phyloP scores from a whole-genome alignment of 495 filamentous ascomycete species.

The Xylaria curta region DNA sequence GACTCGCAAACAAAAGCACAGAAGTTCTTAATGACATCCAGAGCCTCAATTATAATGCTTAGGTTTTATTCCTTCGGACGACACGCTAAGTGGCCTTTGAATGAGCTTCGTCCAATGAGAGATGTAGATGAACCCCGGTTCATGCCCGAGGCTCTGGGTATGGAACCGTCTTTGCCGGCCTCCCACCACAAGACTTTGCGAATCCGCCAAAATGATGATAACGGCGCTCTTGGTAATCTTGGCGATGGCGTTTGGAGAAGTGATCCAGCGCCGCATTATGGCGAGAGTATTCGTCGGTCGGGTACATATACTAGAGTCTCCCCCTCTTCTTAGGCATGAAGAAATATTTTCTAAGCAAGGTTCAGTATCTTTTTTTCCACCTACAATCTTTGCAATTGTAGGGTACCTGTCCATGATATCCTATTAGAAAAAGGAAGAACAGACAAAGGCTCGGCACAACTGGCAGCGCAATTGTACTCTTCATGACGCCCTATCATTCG shows the following conservation, averaged over 20 bases:
- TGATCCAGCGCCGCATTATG: neutral
- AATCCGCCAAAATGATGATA: conserved; percentile 17
- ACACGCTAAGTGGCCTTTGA: conserved; percentile 8
- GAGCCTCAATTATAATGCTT: conserved; percentile 5
- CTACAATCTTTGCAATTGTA: neutral
- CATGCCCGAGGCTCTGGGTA: conserved; percentile 19
- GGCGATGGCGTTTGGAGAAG: conserved; percentile 11
- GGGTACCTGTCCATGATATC: neutral
- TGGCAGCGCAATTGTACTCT: conserved; percentile 7
- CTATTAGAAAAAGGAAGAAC: neutral
- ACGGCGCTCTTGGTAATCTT: conserved; percentile 25
- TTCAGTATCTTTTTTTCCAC: neutral
- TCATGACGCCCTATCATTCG: conserved; percentile 6
- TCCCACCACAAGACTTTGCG: conserved; percentile 12
- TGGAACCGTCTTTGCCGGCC: neutral
- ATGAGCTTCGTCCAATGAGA: conserved; percentile 8
- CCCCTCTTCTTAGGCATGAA: conserved; percentile 17
- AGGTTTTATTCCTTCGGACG: neutral
- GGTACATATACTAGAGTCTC: conserved; percentile 1
- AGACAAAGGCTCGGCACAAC: neutral
- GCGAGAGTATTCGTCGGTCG: neutral
- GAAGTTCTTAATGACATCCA: neutral
- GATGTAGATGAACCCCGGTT: neutral
- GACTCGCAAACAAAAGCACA: conserved; percentile 4
- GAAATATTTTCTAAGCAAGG: conserved; percentile 12